phyloP scores from a whole-genome alignment of 345 rosid species.

The Rhodamnia rubescens region DNA sequence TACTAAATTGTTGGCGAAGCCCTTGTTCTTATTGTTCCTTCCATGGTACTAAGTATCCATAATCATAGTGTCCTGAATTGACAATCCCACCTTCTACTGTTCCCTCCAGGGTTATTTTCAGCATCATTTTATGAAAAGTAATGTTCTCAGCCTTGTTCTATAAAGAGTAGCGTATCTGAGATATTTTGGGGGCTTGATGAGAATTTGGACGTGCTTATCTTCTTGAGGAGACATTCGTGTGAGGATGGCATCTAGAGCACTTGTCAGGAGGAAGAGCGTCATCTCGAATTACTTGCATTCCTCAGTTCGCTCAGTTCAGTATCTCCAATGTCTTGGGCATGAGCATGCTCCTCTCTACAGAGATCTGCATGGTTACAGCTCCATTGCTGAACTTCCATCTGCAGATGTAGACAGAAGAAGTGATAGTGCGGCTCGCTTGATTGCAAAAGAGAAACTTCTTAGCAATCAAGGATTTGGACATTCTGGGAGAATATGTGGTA shows the following conservation, averaged over 20 bases:
- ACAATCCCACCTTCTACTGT: not conserved
- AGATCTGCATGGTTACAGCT: slow-evolving; percentile 18
- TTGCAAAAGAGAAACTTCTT: slow-evolving; percentile 10
- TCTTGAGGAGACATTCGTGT: slow-evolving; percentile 4
- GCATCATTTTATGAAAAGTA: too few relatives aligned
- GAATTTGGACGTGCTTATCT: slow-evolving; percentile 1
- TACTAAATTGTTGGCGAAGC: not conserved
- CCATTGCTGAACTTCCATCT: not conserved
- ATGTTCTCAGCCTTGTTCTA: not conserved
- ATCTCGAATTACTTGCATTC: slow-evolving; percentile 33
- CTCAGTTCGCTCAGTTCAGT: slow-evolving; percentile 23
- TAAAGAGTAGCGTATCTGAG: not conserved
- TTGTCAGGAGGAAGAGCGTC: slow-evolving; percentile 39
- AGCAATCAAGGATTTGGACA: slow-evolving; percentile 9
- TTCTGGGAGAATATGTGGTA: slow-evolving; percentile 11
- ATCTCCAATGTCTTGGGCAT: slow-evolving; percentile 22
- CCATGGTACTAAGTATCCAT: not conserved
- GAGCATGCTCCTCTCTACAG: slow-evolving; percentile 5
- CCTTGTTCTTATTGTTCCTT: not conserved
- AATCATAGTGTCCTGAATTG: not conserved
- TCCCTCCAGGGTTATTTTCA: not conserved
- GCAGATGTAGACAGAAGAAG: slow-evolving; percentile 5
- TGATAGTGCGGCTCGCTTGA: not conserved
- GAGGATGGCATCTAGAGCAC: slow-evolving; percentile 67
- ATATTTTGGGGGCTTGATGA: not conserved